phyloP scores from a whole-genome alignment of 768 basidiomycete genomes.

The Lactarius tabidus region DNA sequence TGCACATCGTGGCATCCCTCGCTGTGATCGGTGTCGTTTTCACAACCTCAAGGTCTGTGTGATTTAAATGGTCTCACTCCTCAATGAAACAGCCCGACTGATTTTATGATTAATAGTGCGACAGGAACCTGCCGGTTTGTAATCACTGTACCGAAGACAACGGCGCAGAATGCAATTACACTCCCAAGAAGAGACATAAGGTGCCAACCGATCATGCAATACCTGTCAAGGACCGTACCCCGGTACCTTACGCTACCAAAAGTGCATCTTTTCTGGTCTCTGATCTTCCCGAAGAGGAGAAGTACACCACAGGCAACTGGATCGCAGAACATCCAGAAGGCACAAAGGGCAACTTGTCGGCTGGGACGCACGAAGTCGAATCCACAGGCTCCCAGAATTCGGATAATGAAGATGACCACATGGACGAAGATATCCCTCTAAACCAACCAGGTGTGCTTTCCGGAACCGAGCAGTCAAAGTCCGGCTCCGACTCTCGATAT shows the following conservation, averaged over 20 bases:
- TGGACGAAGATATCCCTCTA: conserved; percentile 14
- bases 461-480: conserved; percentile 14
- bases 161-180: conserved; percentile 61
- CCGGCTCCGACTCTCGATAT: conserved; percentile 8
- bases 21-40: conserved; percentile 66
- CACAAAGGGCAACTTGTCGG: conserved; percentile 15
- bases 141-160: conserved; percentile 58
- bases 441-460: not conserved
- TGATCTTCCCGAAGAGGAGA: conserved; percentile 37
- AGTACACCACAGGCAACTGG: conserved; percentile 28
- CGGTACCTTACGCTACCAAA: conserved; percentile 42
- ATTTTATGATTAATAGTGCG: conserved; percentile 45
- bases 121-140: conserved; percentile 66
- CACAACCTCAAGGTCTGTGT: conserved; percentile 59
- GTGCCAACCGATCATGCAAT: conserved; percentile 41
- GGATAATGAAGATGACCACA: conserved; percentile 23
- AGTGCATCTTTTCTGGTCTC: conserved; percentile 48
- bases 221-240: conserved; percentile 36
- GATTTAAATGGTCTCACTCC: conserved; percentile 7
- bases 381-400: conserved; percentile 24
- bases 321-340: conserved; percentile 27
- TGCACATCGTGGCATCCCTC: conserved; percentile 69
- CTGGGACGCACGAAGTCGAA: conserved; percentile 16
- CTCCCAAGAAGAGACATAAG: conserved; percentile 65
- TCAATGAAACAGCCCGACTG: conserved; percentile 9